A percentile compares a stretch with the other conserved stretches of the same genome.
Evolutionary conservation across 148 eudicot genomes (phyloP).

Genomic region (Vaccinium vitisidaea): DNA sequence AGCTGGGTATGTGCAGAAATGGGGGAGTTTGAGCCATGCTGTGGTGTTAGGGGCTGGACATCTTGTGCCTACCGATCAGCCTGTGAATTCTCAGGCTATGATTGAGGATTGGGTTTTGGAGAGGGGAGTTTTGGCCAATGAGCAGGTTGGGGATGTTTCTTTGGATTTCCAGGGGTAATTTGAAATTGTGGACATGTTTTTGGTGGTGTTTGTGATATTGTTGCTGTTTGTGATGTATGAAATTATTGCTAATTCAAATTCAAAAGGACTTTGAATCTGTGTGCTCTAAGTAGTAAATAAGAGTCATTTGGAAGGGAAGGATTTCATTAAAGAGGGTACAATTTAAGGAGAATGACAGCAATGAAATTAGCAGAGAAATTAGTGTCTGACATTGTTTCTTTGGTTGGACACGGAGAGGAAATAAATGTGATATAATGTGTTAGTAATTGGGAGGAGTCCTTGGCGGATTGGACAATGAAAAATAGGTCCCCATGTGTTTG

Average conservation of each 20-base stretch:
- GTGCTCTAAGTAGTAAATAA: too few relatives aligned
- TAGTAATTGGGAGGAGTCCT: too few relatives aligned
- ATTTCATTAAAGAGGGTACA: too few relatives aligned
- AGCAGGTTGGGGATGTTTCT: neutral
- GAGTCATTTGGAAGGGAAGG: too few relatives aligned
- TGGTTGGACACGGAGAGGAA: too few relatives aligned
- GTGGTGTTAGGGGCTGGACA: slow-evolving; percentile 85
- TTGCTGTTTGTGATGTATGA: neutral
- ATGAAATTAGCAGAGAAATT: too few relatives aligned
- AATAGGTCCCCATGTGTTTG: too few relatives aligned
- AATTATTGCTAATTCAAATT: neutral
- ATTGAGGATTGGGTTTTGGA: slow-evolving; percentile 85
- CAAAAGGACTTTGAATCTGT: neutral
- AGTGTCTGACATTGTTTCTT: too few relatives aligned
- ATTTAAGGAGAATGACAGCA: too few relatives aligned
- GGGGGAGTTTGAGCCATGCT: slow-evolving; percentile 64
- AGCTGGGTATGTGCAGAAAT: slow-evolving; percentile 91
- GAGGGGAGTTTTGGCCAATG: slow-evolving; percentile 51
- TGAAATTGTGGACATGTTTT: neutral
- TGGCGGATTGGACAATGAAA: too few relatives aligned
- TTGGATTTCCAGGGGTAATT: neutral
- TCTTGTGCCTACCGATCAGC: slow-evolving; percentile 80
- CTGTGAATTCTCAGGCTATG: slow-evolving; percentile 64
- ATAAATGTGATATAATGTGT: too few relatives aligned
- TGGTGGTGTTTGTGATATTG: neutral